These are phyloP conservation scores for Epichloe elymi DNA, from an alignment of 2,329 filamentous ascomycete species.

Conservation along the genomic window DNA sequence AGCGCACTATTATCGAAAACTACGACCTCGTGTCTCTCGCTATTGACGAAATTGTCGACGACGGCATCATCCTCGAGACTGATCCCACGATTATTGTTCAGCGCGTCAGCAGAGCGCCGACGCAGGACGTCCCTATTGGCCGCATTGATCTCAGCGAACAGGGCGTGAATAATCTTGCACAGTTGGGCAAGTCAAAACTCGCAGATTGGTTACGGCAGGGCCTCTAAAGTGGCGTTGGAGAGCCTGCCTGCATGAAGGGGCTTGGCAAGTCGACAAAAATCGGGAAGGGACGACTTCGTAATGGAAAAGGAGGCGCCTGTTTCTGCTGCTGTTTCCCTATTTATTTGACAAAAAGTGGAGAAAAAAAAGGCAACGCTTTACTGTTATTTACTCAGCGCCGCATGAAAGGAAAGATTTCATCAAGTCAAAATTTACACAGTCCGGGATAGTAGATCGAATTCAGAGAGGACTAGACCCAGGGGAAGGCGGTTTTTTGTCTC, in stretches of 20 bases:
- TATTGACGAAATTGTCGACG: constrained; percentile 90
- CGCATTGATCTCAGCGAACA: constrained; percentile 93
- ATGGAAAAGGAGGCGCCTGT: not conserved
- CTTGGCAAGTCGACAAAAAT: not conserved
- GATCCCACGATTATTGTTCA: constrained; percentile 90
- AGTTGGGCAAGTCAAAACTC: constrained; percentile 84
- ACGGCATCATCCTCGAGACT: constrained; percentile 93
- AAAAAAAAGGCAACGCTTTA: not conserved
- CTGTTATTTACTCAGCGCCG: constrained; percentile 11
- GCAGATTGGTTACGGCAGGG: constrained; percentile 84
- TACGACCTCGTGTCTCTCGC: constrained; percentile 91
- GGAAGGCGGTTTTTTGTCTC: not conserved
- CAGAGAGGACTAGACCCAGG: not conserved
- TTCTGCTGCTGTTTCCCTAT: not conserved
- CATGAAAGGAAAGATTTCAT: constrained; percentile 11
- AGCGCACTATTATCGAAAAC: constrained; percentile 95
- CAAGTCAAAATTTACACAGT: not conserved
- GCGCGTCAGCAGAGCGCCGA: constrained; percentile 81
- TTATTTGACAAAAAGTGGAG: not conserved
- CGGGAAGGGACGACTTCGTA: not conserved
- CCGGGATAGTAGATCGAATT: not conserved
- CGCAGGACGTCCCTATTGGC: constrained; percentile 82
- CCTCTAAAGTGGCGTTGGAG: constrained; percentile 31
- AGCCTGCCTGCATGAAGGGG: not conserved
- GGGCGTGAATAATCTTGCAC: constrained; percentile 84